phyloP scores from a whole-genome alignment of 805 yeast species.

The Kodamaea kaohsiungensis region DNA sequence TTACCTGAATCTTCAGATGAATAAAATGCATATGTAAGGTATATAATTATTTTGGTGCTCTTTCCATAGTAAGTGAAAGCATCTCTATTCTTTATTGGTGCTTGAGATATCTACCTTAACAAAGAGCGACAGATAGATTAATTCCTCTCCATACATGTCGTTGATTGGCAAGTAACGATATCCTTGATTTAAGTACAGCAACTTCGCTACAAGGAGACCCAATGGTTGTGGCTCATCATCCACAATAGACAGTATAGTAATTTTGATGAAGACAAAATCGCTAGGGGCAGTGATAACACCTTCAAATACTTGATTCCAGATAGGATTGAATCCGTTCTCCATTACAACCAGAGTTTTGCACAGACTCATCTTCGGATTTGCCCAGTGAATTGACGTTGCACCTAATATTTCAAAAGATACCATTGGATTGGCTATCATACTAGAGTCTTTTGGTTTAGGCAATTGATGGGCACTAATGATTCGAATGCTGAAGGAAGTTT shows the following conservation, averaged over 20 bases:
- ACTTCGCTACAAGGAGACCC: conserved; percentile 63
- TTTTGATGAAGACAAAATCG: conserved; percentile 57
- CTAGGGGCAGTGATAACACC: conserved; percentile 40
- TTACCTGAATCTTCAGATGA: neutral
- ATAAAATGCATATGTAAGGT: neutral
- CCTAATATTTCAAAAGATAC: conserved; percentile 64
- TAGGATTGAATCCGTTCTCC: conserved; percentile 85
- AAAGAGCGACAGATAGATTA: conserved; percentile 52
- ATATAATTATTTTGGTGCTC: no score
- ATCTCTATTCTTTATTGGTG: neutral
- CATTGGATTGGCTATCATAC: conserved; percentile 54
- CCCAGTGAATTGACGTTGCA: conserved; percentile 28
- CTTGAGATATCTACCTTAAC: conserved; percentile 27
- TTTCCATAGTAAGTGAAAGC: no score
- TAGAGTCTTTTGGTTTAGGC: conserved; percentile 64
- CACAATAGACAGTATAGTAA: conserved; percentile 22
- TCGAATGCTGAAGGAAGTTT: conserved; percentile 6
- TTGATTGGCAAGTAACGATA: conserved; percentile 79
- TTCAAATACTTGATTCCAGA: conserved; percentile 65
- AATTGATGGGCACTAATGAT: conserved; percentile 82
- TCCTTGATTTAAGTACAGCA: conserved; percentile 70
- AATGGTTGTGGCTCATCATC: conserved; percentile 28
- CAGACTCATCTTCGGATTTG: conserved; percentile 12
- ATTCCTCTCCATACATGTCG: conserved; percentile 79
- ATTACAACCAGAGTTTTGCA: conserved; percentile 31